phyloP scores from a whole-genome alignment of 345 rosid genomes.

The Lepidium didymum region DNA sequence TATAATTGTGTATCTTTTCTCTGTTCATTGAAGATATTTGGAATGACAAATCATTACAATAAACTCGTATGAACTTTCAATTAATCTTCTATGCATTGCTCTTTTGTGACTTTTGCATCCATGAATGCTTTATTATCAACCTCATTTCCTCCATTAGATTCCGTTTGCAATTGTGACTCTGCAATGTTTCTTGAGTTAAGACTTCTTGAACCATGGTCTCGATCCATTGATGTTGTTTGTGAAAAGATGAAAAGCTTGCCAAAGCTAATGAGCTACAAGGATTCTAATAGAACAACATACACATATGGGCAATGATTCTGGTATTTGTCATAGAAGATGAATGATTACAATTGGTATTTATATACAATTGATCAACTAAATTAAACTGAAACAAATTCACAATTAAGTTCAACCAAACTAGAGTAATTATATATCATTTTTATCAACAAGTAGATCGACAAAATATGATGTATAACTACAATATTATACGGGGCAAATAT shows the following conservation, averaged over 20 bases:
- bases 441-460: too few relatives aligned
- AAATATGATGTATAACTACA: too few relatives aligned
- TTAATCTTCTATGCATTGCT: not conserved
- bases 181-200: not conserved
- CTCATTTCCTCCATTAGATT: not conserved
- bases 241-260: conserved; percentile 56
- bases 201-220: not conserved
- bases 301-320: too few relatives aligned
- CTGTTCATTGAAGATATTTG: conserved; percentile 1
- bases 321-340: too few relatives aligned
- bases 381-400: too few relatives aligned
- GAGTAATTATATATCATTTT: too few relatives aligned
- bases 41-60: not conserved
- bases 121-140: not conserved
- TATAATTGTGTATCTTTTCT: conserved; percentile 6
- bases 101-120: not conserved
- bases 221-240: conserved; percentile 35
- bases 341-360: too few relatives aligned
- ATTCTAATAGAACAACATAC: conserved; percentile 16
- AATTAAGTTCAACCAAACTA: too few relatives aligned
- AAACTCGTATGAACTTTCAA: not conserved
- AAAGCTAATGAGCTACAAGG: conserved; percentile 58
- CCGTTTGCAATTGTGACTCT: not conserved
- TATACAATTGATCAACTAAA: too few relatives aligned
- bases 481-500: too few relatives aligned